Conservation (phyloP, 164 flowering plant genomes). For the Stephania cephalantha region DNA sequence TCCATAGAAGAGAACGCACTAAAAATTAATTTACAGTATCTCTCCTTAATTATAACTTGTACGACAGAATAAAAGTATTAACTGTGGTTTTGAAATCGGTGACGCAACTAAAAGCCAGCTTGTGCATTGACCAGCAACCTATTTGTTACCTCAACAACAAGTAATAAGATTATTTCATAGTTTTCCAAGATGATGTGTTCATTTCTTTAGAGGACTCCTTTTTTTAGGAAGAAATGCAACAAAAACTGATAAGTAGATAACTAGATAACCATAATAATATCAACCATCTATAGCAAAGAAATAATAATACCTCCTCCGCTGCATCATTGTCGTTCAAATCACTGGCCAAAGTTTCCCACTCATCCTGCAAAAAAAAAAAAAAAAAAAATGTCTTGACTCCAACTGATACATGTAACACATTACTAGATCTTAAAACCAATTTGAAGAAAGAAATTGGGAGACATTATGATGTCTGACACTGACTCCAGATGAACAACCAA, state of each 20-base stretch:
- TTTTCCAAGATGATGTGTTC: neutral
- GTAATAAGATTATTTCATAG: neutral
- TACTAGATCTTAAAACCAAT: neutral
- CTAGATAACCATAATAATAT: neutral
- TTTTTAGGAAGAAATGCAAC: neutral
- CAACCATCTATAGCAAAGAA: neutral
- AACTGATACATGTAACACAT: neutral
- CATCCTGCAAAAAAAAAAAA: constrained; percentile 48
- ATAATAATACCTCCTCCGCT: constrained; percentile 36
- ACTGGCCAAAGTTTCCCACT: constrained; percentile 49
- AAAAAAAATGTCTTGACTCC: neutral
- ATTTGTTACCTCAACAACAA: neutral
- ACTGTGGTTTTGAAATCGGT: neutral
- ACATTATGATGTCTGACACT: neutral
- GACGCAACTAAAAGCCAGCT: neutral
- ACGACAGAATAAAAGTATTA: neutral
- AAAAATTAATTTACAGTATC: neutral
- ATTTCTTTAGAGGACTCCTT: neutral
- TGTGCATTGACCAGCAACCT: neutral
- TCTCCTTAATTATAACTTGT: neutral
- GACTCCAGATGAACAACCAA: neutral
- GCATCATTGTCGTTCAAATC: constrained; percentile 25
- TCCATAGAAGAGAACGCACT: neutral
- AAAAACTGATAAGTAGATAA: neutral
- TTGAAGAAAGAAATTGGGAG: neutral